Evolutionary conservation across 495 filamentous ascomycete genomes (phyloP), one percentile per base, ranked within the genome.

Genomic region (Penicillium roqueforti): DNA sequence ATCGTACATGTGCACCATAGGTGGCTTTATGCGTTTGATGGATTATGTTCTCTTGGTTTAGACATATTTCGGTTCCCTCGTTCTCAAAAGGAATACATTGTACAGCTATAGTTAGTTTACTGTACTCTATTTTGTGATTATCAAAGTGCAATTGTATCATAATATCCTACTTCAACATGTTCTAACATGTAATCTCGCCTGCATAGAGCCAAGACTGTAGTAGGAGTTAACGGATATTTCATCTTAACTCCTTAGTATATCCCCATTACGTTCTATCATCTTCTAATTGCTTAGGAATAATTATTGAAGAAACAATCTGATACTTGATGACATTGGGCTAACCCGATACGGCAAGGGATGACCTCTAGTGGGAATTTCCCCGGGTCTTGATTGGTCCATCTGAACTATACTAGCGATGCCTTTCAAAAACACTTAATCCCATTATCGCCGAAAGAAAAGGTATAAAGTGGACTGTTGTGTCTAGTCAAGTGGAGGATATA

Each of bases 261-360:
- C 9, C 41, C 9, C 10, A 6, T 3, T 39, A 19, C 13, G 9
- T 40, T 40, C 38, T 3, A 40, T 40, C 7, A 40, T 7, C 32
- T 36, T 36, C 32, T 7, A 36, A 36, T 16, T 6, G 32, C 14
- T 16, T 2, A 36, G n/a, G 3, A 8, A 36, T 8, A n/a, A 4
- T 3, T n/a, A 4, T 16, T 8, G n/a, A 36, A 36, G 32, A 8
- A 36, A 36, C 32, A 40, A 22, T 9, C 10, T 20, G 25, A 20
- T 26, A n/a, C 10, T 3, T 53, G 55, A 53, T 57, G 55, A 57
- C 55, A 48, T 0, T 3, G 20, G 22, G 18, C 55, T 57, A 57
- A 34, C 55, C 50, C 13, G 18, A 57, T 37, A 0, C 1, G 55
- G 50, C 11, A 53, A n/a, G 28, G 22, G 1, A 0, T 26, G 16